Conservation (phyloP, 2,329 filamentous ascomycete genomes). For the Aspergillus pseudoviridinutans region DNA sequence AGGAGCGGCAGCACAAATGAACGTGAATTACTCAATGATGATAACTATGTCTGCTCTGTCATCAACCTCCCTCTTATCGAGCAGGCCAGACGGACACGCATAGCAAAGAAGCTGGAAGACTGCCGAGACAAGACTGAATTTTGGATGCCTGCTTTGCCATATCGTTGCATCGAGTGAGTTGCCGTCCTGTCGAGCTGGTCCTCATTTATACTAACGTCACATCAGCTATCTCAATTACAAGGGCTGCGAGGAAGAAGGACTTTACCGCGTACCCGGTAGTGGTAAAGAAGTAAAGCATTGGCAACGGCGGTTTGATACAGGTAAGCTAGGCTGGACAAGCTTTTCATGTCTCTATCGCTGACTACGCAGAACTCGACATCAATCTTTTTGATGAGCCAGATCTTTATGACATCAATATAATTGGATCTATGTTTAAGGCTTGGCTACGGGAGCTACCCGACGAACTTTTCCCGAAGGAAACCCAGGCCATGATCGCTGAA, state of each 20-base stretch:
- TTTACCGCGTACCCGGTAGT: constrained; percentile 89
- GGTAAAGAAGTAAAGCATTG: constrained; percentile 88
- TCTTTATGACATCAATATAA: constrained; percentile 92
- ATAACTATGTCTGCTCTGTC: constrained; percentile 78
- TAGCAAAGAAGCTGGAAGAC: constrained; percentile 81
- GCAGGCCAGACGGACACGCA: constrained; percentile 84
- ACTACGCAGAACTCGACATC: constrained; percentile 70
- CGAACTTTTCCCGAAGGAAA: constrained; percentile 81
- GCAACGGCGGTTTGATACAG: constrained; percentile 85
- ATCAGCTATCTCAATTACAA: constrained; percentile 82
- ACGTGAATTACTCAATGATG: constrained; percentile 68
- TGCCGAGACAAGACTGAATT: constrained; percentile 96
- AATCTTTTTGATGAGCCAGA: constrained; percentile 84
- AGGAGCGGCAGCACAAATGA: constrained; percentile 66
- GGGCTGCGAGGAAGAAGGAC: constrained; percentile 85
- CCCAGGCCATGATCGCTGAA: constrained; percentile 73
- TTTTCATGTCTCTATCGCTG: constrained; percentile 1
- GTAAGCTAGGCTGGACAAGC: constrained; percentile 43
- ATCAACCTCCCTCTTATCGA: constrained; percentile 83
- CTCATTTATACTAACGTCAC: constrained; percentile 14
- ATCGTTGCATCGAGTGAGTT: constrained; percentile 81
- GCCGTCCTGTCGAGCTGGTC: not conserved
- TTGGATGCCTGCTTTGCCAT: constrained; percentile 96
- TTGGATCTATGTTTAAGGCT: constrained; percentile 92
- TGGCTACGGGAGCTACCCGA: constrained; percentile 95